Base-by-base conservation (phyloP, 129 eudicot species). In the Pulicaria dysenterica region DNA sequence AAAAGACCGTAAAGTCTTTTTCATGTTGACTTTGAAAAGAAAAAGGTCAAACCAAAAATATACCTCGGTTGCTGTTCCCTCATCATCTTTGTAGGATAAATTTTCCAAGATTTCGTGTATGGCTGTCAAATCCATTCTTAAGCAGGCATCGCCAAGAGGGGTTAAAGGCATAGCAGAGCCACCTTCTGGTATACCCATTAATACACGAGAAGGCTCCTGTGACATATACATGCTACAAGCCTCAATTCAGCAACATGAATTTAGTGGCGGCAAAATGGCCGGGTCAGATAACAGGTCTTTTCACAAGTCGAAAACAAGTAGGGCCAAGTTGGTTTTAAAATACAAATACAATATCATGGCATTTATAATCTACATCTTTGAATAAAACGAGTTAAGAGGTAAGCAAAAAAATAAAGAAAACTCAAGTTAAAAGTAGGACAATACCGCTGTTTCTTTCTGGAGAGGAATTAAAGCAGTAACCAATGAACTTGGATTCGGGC, bases 51-150 rank as follows among this genome's bases (percentile, higher is more conserved):
- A 68, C 39, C 17, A 69, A 51, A 86, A 48, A 66, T 85, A 73
- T 77, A 92, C 98, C 98, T 93, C 98, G 56, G 96, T 75, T 49
- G 96, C 86, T 72, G 96, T 82, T 73, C 96, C 98, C 72, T 93
- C 96, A 4, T 89, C 98, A 64, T 93, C 98, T 85, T 89, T 93
- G 80, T 93, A 93, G 14, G 87, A 90, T 58, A 87, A 82, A 49
- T 76, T 87, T 81, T 93, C 96, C 70, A 93, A 63, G 75, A 93
- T 84, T 83, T 89, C 98, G 53, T 93, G 96, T 45, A 89, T 85
- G 73, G 98, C 95, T 50, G 98, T 93, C 76, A 89, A 85, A 85
- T 93, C 98, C 85, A 16, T 82, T 85, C 95, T 82, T 58, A 87
- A 53, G 76, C 96, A 89, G 58, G 98, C 98, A 78, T 93, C 98